Evolutionary conservation across 2,329 filamentous ascomycete genomes (phyloP).

Genomic region (Simplicillium sp.): DNA sequence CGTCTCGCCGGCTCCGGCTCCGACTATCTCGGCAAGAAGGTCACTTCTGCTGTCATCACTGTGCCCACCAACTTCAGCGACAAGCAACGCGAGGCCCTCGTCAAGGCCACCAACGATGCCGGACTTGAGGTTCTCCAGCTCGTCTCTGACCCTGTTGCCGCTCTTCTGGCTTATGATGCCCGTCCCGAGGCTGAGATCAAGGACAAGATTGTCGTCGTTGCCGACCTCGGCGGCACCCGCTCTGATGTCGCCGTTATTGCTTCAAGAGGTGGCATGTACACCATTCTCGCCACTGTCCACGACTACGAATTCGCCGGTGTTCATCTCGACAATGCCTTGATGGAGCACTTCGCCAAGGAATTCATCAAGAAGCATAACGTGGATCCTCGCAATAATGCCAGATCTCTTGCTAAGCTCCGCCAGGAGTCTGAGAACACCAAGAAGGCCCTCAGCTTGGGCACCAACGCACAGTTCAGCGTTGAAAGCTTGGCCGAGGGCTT

Average conservation of each 20-base stretch:
- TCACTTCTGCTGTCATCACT: constrained; percentile 90
- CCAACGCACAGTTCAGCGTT: constrained; percentile 83
- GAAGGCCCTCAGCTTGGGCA: constrained; percentile 82
- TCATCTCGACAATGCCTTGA: constrained; percentile 79
- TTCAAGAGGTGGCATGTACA: constrained; percentile 92
- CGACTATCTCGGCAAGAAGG: constrained; percentile 85
- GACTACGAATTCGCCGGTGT: constrained; percentile 89
- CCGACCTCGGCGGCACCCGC: constrained; percentile 84
- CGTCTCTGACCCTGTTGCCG: constrained; percentile 83
- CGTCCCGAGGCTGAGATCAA: constrained; percentile 61
- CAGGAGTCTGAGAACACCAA: constrained; percentile 85
- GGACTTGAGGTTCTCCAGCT: constrained; percentile 86
- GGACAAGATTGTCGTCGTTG: constrained; percentile 88
- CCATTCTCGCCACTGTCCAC: constrained; percentile 82
- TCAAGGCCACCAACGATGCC: constrained; percentile 67
- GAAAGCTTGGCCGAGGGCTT: constrained; percentile 83
- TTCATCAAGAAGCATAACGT: constrained; percentile 94
- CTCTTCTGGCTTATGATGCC: constrained; percentile 85
- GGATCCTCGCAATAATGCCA: constrained; percentile 74
- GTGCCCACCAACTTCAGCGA: constrained; percentile 91
- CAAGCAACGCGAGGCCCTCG: constrained; percentile 73
- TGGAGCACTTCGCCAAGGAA: constrained; percentile 97
- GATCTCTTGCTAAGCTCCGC: constrained; percentile 83
- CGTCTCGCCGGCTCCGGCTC: constrained; percentile 75
- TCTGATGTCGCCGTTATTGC: constrained; percentile 88